Conservation (phyloP, 2,329 filamentous ascomycete genomes). For the Chaetomiaceae sp. region DNA sequence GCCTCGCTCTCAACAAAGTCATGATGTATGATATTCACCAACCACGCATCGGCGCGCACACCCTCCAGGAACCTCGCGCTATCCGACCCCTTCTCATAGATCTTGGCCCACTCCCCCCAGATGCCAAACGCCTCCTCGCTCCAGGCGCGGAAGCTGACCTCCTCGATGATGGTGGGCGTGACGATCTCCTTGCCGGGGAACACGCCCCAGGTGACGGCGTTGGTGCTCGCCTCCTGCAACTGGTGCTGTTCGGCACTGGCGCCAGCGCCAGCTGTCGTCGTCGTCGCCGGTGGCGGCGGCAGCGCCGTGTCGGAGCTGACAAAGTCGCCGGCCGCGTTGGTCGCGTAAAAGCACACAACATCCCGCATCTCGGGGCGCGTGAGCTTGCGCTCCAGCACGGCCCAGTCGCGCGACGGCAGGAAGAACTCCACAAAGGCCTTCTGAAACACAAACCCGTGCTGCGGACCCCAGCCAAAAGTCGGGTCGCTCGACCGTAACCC, state of each 20-base stretch:
- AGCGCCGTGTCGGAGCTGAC: slow-evolving; percentile 55
- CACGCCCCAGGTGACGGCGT: slow-evolving; percentile 94
- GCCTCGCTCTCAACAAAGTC: slow-evolving; percentile 65
- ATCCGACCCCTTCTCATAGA: slow-evolving; percentile 69
- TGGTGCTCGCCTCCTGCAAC: slow-evolving; percentile 54
- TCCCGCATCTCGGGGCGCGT: slow-evolving; percentile 51
- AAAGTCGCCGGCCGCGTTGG: slow-evolving; percentile 72
- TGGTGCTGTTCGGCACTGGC: no score
- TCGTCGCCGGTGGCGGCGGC: slow-evolving; percentile 15
- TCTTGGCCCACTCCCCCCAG: slow-evolving; percentile 86
- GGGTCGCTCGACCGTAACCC: slow-evolving; percentile 69
- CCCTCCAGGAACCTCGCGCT: slow-evolving; percentile 65
- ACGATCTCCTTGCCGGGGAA: slow-evolving; percentile 95
- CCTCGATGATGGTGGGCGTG: slow-evolving; percentile 93
- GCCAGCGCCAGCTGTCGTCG: neutral
- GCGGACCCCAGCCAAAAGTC: slow-evolving; percentile 89
- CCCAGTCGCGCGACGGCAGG: slow-evolving; percentile 68
- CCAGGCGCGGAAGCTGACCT: slow-evolving; percentile 91
- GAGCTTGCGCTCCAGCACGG: slow-evolving; percentile 57
- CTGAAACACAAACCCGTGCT: slow-evolving; percentile 91
- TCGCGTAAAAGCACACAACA: slow-evolving; percentile 80
- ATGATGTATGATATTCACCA: slow-evolving; percentile 87
- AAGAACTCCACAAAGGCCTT: slow-evolving; percentile 99
- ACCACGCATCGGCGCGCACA: slow-evolving; percentile 66
- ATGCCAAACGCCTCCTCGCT: slow-evolving; percentile 93